A percentile compares a stretch with the other conserved stretches of the same genome.
These are phyloP conservation scores for Peronospora destructor DNA, from an alignment of 352 stramenopile genomes.

Conservation along the genomic window DNA sequence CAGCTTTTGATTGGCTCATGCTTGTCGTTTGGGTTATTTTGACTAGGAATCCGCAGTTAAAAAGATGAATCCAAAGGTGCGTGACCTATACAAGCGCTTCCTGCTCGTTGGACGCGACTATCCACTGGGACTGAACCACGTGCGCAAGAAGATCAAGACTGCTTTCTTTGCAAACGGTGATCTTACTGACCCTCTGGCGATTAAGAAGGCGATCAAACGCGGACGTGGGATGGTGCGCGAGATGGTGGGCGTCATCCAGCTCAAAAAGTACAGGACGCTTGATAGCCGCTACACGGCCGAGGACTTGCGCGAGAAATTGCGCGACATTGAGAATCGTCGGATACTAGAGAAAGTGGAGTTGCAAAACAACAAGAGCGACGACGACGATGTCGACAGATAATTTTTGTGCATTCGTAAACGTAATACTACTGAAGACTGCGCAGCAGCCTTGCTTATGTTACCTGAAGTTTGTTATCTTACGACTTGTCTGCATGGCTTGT, in stretches of 20 bases:
- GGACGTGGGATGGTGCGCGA: constrained; percentile 93
- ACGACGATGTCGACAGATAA: background rate
- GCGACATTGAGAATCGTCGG: constrained; percentile 37
- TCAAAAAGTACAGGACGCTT: constrained; percentile 96
- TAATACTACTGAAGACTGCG: no score
- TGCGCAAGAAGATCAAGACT: constrained; percentile 88
- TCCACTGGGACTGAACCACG: constrained; percentile 87
- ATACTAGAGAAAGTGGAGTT: constrained; percentile 16
- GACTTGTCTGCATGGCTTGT: no score
- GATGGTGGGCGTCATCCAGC: constrained; percentile 94
- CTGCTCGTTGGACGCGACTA: constrained; percentile 93
- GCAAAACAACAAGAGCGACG: background rate
- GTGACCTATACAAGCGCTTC: constrained; percentile 93
- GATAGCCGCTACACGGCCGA: constrained; percentile 88
- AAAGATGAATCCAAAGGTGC: constrained; percentile 80
- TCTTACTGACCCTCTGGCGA: constrained; percentile 54
- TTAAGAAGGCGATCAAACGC: constrained; percentile 89
- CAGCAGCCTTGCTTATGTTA: no score
- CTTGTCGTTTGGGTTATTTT: constrained; percentile 1
- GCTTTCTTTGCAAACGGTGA: constrained; percentile 85
- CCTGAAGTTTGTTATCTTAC: no score
- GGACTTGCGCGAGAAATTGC: constrained; percentile 60
- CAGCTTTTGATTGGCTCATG: constrained; percentile 13
- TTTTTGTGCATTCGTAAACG: no score
- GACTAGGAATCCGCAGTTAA: background rate